phyloP scores from a whole-genome alignment of 148 eudicot species.

The Fagopyrum esculentum region DNA sequence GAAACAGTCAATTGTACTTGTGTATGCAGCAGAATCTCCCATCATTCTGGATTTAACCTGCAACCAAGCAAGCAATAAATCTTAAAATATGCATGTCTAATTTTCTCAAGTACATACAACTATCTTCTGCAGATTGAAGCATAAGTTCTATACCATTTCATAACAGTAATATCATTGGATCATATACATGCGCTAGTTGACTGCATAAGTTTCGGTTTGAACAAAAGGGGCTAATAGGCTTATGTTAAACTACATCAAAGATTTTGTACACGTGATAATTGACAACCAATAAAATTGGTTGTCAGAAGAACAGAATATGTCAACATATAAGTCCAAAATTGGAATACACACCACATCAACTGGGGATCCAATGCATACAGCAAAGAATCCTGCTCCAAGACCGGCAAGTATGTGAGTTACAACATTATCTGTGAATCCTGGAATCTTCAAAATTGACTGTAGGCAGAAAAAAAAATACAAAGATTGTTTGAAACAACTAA shows the following conservation, averaged over 20 bases:
- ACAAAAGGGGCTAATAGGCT: neutral
- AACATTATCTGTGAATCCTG: constrained; percentile 89
- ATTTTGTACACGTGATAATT: neutral
- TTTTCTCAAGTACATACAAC: neutral
- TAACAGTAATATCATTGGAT: neutral
- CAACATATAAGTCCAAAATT: neutral
- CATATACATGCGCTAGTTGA: neutral
- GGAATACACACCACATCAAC: constrained; percentile 76
- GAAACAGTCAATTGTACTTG: constrained; percentile 80
- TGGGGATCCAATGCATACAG: constrained; percentile 98
- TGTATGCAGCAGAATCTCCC: constrained; percentile 91
- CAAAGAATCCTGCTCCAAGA: constrained; percentile 92
- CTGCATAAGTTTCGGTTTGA: neutral
- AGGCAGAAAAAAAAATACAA: constrained; percentile 5
- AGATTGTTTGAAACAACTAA: neutral
- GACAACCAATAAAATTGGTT: neutral
- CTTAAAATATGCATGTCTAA: neutral
- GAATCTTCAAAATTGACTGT: constrained; percentile 88
- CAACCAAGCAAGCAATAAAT: constrained; percentile 8
- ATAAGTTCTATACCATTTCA: neutral
- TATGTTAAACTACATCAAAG: neutral
- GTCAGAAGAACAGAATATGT: neutral
- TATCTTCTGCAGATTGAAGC: neutral
- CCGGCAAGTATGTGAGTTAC: constrained; percentile 84
- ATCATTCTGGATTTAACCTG: constrained; percentile 99